A percentile compares a stretch with the other conserved stretches of the same genome.
phyloP scores from a whole-genome alignment of 768 basidiomycete genomes.

The Chalciporus chontae region DNA sequence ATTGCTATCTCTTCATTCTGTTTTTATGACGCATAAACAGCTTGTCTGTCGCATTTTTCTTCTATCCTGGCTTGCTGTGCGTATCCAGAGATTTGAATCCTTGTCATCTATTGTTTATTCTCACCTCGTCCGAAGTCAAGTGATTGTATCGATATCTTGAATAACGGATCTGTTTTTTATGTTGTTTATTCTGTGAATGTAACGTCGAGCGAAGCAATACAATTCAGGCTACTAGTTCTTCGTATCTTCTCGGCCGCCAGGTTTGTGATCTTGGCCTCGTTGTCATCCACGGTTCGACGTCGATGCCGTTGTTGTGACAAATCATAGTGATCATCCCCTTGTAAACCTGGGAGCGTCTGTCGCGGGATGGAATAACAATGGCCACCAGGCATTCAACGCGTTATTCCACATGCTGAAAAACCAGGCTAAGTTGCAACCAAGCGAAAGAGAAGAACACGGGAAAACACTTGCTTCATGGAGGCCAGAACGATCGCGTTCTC shows the following conservation, averaged over 20 bases:
- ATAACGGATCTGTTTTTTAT: neutral
- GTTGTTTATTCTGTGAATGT: no score
- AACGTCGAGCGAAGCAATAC: no score
- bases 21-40: neutral
- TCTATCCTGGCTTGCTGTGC: constrained; percentile 17
- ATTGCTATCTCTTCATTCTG: neutral
- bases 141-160: constrained; percentile 12
- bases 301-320: constrained; percentile 45
- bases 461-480: constrained; percentile 62
- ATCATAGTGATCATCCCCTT: constrained; percentile 70
- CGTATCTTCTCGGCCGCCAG: neutral
- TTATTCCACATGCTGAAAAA: constrained; percentile 62
- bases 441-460: neutral
- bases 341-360: constrained; percentile 65
- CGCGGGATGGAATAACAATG: constrained; percentile 68
- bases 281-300: neutral
- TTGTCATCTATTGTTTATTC: constrained; percentile 3
- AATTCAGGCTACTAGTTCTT: neutral
- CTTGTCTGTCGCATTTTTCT: neutral
- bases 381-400: constrained; percentile 67
- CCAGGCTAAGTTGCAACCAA: neutral
- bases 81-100: constrained; percentile 7
- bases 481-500: constrained; percentile 68
- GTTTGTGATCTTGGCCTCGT: neutral
- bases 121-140: constrained; percentile 1